Base-by-base conservation (phyloP, 352 stramenopile genomes). In the Pythium scleroteichum region DNA sequence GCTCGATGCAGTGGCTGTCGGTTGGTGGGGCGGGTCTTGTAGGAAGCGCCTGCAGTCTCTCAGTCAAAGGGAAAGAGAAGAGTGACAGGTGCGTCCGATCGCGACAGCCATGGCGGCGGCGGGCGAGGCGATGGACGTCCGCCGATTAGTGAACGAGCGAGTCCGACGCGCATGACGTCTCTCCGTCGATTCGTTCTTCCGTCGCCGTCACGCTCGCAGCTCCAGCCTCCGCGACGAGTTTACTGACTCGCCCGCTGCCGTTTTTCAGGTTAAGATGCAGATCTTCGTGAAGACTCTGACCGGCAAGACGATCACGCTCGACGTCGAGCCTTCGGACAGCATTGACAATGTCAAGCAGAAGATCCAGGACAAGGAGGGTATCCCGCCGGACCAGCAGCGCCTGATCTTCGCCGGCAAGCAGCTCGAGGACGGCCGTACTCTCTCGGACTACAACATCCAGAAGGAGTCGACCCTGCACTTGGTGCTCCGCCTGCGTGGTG, bases 341-440 rank as follows among this genome's bases (percentile, higher is more conserved):
- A 98, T 99, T 80, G 96, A 99, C 82, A 98, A 99, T 82, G 97
- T 99, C 62, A 99, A 99, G 88, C 82, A 85, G 17, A 98, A 97
- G 71, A 98, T 98, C 76, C 73, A 95, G 58, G 88, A 97, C 71
- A 98, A 89, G 72, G 89, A 97, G 78, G 94, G 92, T 42, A 97
- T 98, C 53, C 94, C 92, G 45, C 77, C 89, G 29, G 94, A 98
- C 62, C 92, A 98, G 76, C 94, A 98, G 69, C 79, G 94, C 33
- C 62, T 69, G 62, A 69, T 69, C 62, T 69, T 69, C 26, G 62
- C 62, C 54, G 62, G 62, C 54, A 69, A 69, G 62, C 62, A 69
- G 62, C 62, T 69, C 26, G 62, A 69, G 50, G 62, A 69, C 22
- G 62, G 62, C 54, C 62, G 62, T 48, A 64, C 54, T 13, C 62